Base-by-base conservation (phyloP, 1,284 basidiomycete genomes). In the Cutaneotrichosporon sp. region DNA sequence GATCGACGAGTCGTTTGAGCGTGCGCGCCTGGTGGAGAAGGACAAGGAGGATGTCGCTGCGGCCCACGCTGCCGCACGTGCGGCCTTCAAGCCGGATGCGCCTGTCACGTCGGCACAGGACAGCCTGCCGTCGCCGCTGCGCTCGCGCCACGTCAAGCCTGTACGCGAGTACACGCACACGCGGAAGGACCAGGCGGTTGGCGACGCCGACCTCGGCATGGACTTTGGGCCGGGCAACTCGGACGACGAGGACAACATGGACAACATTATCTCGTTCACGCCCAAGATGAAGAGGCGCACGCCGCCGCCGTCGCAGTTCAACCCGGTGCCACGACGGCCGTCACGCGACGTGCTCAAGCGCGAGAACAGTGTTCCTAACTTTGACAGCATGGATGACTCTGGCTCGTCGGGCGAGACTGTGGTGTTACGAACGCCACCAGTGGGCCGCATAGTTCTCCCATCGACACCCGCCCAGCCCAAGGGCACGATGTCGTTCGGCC, bases 1-100 rank as follows among this genome's bases (percentile, higher is more conserved):
- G 93, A 95, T 97, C 66, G 86, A 87, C 73, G 87, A 88, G 66
- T 86, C 88, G 31, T 97, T 98, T 76, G 84, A 83, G 32, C 69
- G 71, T 32, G 69, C 67, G 21, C 57, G 61, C n/a, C 68, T 72
- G 1, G 61, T 59, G 60, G 75, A 81, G 51, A 62, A 71, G 53
- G 75, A 78, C 55, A 65, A 64, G 22, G 69, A 73, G 69, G 71
- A 73, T 21, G 66, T 73, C 5, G 65, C 64, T 10, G 62, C 65
- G 21, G 70, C 68, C 2, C 62, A 76, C 31, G 53, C 64, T 9
- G 70, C 65, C 5, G 69, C 73, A 1, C 46, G 63, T n/a, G 66
- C 69, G 0, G 56, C 66, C 22, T 61, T 69, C 51, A 52, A 51
- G 34, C 65, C 64, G 18, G 65, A 68, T 4, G 66, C 61, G 4